Evolutionary conservation across 345 rosid species (phyloP).

Genomic region (Populus tremula): DNA sequence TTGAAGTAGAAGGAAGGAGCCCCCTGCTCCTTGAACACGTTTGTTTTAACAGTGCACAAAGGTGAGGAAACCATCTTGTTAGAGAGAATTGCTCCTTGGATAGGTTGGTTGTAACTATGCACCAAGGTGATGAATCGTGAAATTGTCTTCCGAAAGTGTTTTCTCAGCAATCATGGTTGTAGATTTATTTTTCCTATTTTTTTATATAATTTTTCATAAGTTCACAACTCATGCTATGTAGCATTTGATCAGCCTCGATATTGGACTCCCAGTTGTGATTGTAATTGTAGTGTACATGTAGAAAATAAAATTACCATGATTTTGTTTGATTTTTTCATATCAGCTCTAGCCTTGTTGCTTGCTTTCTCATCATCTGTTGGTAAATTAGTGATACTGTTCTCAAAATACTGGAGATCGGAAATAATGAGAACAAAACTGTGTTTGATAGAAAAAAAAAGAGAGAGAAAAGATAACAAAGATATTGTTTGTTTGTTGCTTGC

Average conservation of each 20-base stretch:
- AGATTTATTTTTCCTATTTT: not conserved
- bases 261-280: not conserved
- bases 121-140: not conserved
- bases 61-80: not conserved
- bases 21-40: not conserved
- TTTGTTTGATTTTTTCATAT: not conserved
- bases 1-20: not conserved
- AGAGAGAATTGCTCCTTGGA: not conserved
- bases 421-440: too few species aligned
- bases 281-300: slow-evolving; percentile 18
- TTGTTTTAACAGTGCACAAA: not conserved
- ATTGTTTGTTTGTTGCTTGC: too few species aligned
- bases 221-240: not conserved
- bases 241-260: not conserved
- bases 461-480: too few species aligned
- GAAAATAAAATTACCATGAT: not conserved
- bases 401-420: too few species aligned
- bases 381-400: too few species aligned
- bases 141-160: not conserved
- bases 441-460: too few species aligned
- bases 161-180: not conserved
- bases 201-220: not conserved
- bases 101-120: not conserved
- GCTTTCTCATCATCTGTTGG: too few species aligned
- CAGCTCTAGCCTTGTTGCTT: not conserved